Evolutionary conservation across 192 early-diverging fungal genomes (phyloP), one percentile per base, ranked within the genome.

Genomic region (Lunasporangiospora selenospora): DNA sequence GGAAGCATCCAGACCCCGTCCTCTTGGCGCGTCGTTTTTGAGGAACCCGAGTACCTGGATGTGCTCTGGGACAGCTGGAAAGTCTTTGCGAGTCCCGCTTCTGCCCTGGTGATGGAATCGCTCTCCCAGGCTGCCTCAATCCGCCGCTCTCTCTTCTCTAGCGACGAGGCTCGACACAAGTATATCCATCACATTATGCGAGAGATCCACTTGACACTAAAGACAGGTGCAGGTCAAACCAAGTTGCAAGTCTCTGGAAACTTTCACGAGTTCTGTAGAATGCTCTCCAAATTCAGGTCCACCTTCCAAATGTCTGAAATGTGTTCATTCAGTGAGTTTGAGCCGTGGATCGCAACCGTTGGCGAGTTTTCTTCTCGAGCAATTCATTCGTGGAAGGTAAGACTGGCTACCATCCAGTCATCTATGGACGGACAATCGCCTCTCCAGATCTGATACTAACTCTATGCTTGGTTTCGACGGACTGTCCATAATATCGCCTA

Each of bases 241-340:
- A 73, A 73, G 27, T 73, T 95, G 34, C 79, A 87, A 26, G 89
- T 95, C 40, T 80, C 86, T 11, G 83, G 88, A 26, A 94, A 91
- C 75, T 93, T 90, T 76, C 92, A 95, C 53, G 92, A 95, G 50
- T 85, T 95, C 58, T 91, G 92, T 58, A 83, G 93, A 16, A 77
- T 95, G 67, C 80, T 97, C 39, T 85, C 89, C 26, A 82, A 93
- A 30, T 89, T 96, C 63, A 87, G 90, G 76, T 81, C 87, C 41
- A 89, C 92, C 18, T 90, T 95, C 66, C 90, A 93, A 47, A 62
- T 93, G 49, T 71, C 78, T 29, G 94, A 95, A 58, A 85, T 97
- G n/a, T 81, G 87, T 27, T 92, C 94, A 29, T 81, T 80, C 42
- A 76, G 83, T 4, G 81, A 82, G 30, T 94, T 89, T 77, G 62